These are phyloP conservation scores for Trichophyton verrucosum DNA, from an alignment of 2,329 filamentous ascomycete species.

Conservation along the genomic window DNA sequence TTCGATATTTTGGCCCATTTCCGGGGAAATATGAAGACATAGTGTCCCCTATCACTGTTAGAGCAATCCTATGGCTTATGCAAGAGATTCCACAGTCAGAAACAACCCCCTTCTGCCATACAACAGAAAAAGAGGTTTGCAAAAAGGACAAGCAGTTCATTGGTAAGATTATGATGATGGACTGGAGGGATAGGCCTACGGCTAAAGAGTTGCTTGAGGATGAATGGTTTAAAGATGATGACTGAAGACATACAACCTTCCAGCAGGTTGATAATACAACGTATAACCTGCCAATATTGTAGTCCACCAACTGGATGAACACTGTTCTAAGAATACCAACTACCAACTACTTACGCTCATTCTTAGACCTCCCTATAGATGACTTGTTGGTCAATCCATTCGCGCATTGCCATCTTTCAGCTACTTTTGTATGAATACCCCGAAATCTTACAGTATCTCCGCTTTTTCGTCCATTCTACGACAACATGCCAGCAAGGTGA, in stretches of 20 bases:
- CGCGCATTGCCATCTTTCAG: neutral
- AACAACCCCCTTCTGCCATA: constrained; percentile 18
- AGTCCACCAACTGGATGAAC: neutral
- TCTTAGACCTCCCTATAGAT: neutral
- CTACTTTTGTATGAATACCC: neutral
- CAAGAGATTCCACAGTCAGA: constrained; percentile 13
- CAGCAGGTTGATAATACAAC: neutral
- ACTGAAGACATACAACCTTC: neutral
- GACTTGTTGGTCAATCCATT: neutral
- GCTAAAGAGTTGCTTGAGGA: constrained; percentile 17
- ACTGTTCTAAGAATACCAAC: neutral
- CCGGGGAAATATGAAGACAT: constrained; percentile 12
- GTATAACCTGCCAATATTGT: neutral
- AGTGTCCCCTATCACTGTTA: constrained; percentile 10
- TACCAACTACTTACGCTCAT: neutral
- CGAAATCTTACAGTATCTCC: neutral
- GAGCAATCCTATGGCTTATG: constrained; percentile 10
- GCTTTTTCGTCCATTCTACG: neutral
- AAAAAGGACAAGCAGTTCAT: constrained; percentile 26
- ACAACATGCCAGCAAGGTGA: neutral
- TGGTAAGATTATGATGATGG: constrained; percentile 34
- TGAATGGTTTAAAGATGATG: neutral
- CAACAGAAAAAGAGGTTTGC: constrained; percentile 20
- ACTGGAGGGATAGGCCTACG: constrained; percentile 31
- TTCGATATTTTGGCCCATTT: constrained; percentile 11